Conservation (phyloP, 2,329 filamentous ascomycete species). For the Drechslerella dactyloides region DNA sequence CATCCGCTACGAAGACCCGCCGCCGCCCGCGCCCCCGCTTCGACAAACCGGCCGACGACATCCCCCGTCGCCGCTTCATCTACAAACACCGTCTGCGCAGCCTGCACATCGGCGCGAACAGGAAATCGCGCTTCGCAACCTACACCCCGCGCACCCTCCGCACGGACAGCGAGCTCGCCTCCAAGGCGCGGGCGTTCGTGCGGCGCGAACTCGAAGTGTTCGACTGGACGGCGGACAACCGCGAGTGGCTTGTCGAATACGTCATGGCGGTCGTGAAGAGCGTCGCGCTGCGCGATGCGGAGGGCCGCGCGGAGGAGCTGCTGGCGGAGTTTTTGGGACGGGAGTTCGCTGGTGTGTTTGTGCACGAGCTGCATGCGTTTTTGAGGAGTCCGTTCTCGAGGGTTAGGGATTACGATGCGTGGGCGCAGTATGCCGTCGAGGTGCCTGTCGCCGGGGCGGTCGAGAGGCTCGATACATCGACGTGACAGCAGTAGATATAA, state of each 20-base stretch:
- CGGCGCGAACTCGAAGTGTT: constrained; percentile 85
- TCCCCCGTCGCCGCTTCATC: constrained; percentile 71
- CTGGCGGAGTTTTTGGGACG: constrained; percentile 78
- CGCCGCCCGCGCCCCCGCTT: constrained; percentile 1
- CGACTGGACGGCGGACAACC: constrained; percentile 70
- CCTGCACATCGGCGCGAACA: constrained; percentile 81
- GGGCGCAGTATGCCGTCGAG: constrained; percentile 70
- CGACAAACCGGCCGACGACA: constrained; percentile 43
- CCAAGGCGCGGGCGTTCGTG: constrained; percentile 79
- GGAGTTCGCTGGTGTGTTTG: constrained; percentile 73
- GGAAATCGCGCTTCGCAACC: constrained; percentile 75
- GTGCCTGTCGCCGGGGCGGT: constrained; percentile 26
- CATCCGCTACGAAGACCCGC: constrained; percentile 26
- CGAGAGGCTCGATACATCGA: not conserved
- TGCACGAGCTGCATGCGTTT: constrained; percentile 85
- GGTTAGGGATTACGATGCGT: constrained; percentile 77
- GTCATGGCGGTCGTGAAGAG: constrained; percentile 82
- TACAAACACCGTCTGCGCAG: constrained; percentile 77
- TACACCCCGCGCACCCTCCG: constrained; percentile 72
- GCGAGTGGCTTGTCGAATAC: constrained; percentile 86
- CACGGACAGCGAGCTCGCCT: constrained; percentile 70
- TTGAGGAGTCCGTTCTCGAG: constrained; percentile 77
- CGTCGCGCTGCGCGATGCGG: constrained; percentile 73
- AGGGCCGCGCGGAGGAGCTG: constrained; percentile 79
- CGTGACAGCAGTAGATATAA: no score